Base-by-base conservation (phyloP, 1,139 yeast species). In the Arxiozyma slooffiae region DNA sequence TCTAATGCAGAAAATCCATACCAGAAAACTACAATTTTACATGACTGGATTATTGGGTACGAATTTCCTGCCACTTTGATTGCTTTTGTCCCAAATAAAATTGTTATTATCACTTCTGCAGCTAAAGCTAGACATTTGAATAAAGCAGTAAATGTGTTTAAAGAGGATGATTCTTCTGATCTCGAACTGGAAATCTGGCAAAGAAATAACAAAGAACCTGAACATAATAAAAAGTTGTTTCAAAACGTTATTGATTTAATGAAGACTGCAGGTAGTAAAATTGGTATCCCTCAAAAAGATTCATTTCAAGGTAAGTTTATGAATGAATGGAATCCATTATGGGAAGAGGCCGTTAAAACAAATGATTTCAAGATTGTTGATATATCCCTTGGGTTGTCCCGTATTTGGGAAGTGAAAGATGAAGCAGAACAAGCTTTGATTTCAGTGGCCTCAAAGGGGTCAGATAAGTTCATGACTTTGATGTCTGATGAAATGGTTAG, bases 1-100 rank as follows among this genome's bases (percentile, higher is more conserved):
- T 74, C 85, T 42, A 89, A 86, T 62, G 94, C 86, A 52, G 92
- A 85, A 55, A 86, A 89, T 65, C 95, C 96, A 44, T 90, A 88
- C 69, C 88, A 86, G 64, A 88, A 88, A 68, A 84, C 96, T 14
- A 83, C 96, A 0, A 85, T 86, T 47, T 70, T 90, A 47, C 97
- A 90, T 66, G 85, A 85, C 48, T 92, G 97, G 97, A 73, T 92
- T 53, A 72, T 92, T 53, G 97, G 97, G 7, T 92, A 90, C 66
- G 97, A 94, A 66, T 90, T 92, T 64, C 95, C 96, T 22, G 94
- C 95, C 52, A 89, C 97, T 1, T 82, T 82, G 43, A 70, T 92
- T 53, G 80, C 77, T 49, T 71, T 90, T 53, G 78, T 86, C 6
- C 75, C 77, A 50, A 78, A 78, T 44, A 80, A 80, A 60, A 73